Evolutionary conservation across 306 rosid species (phyloP).

Genomic region (cucumber (Cucumis sativus)): Cucumber_9930_V3 NC_026660.2:25577001-25577500

Average conservation of each 20-base stretch:
- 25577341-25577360: too few relatives aligned
- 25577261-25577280: not conserved
- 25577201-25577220: not conserved
- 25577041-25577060: too few relatives aligned
- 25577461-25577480: slow-evolving; percentile 33
- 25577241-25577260: not conserved
- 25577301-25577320: not conserved
- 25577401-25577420: slow-evolving; percentile 19
- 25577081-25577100: too few relatives aligned
- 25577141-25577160: not conserved
- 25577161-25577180: not conserved
- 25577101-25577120: not conserved
- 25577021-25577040: too few relatives aligned
- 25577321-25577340: not conserved
- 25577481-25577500: slow-evolving; percentile 17
- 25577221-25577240: not conserved
- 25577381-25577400: slow-evolving; percentile 7
- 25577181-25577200: not conserved
- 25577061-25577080: too few relatives aligned
- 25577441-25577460: slow-evolving; percentile 20
- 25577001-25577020: too few relatives aligned
- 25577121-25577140: not conserved
- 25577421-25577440: slow-evolving; percentile 7
- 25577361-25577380: not conserved
- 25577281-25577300: not conserved